Base-by-base conservation (phyloP, 2,329 filamentous ascomycete species). In the Boeremia lycopersici region DNA sequence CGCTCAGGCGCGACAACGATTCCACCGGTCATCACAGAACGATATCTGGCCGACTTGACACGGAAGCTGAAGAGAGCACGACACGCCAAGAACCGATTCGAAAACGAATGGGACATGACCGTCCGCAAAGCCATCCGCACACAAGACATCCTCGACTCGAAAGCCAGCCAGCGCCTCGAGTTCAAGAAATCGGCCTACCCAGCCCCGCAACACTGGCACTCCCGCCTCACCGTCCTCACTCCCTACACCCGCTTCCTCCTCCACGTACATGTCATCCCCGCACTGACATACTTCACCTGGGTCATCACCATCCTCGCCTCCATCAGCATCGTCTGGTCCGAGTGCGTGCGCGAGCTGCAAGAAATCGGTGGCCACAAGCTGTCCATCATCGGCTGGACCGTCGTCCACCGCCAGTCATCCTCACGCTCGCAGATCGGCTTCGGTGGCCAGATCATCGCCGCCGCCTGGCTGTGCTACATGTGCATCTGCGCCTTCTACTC, bases 381-480 rank as follows among this genome's bases (percentile, higher is more conserved):
- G 11, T 96, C 92, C 1, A 81, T 88, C 35, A 84, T 90, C 59
- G 83, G 82, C 42, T 78, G 88, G 31, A 85, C 83, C 4, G 87
- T 92, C 3, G 82, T 91, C n/a, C 88, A 91, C 65, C 89, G 93
- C 61, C 88, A 88, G 72, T 84, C 85, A 31, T 86, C 86, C 35
- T 84, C 87, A 10, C 85, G 86, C 52, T 88, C 88, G 25, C 86
- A 90, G 52, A 87, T 98, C 57, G 91, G 91, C 15, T 92, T 98
- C 64, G 89, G 88, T 2, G 91, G 92, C 4, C 95, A 99, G 73
- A 74, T 92, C 39, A 88, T 93, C 43, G 90, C 93, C 0, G 88
- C 91, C 2, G 79, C 86, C 12, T 99, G 95, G 95, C 88, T 99
- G 57, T 82, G 93, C 53, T 99, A 99, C 79, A 99, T 99, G 95